Base-by-base conservation (phyloP, 495 filamentous ascomycete species). In the Penicillium pancosmium region DNA sequence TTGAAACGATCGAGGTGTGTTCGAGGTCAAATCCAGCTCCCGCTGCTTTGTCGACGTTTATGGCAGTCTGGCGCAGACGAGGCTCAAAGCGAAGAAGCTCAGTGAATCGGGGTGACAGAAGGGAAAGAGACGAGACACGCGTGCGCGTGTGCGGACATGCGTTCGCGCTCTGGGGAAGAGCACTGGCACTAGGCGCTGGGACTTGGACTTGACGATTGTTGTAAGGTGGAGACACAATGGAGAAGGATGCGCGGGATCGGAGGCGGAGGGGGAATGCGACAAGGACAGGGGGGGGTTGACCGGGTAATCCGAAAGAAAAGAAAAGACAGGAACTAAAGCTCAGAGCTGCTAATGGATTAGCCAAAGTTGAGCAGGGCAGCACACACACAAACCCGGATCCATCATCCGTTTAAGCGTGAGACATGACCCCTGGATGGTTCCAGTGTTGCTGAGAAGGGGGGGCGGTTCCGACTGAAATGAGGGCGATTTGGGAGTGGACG, bases 211-310 rank as follows among this genome's bases (percentile, higher is more conserved):
- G 41, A 23, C 16, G 52, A 53, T 40, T 48, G 46, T 48, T 23
- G 19, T 19, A 48, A 48, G 50, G 54, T 34, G 27, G 49, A 52
- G 38, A 44, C 41, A 16, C 41, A 18, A 44, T 44, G 41, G 41
- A 19, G 63, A 21, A 46, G 61, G 35, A 41, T 51, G 54, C 47
- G 62, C 59, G 52, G 53, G 60, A 59, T 55, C 58, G 65, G 62
- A 63, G 64, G 49, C 64, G 63, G 48, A n/a, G 25, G 56, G 41
- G 46, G 46, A 57, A 63, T 65, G 63, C 61, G 59, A 64, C 61
- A 66, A 54, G 65, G 46, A 27, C n/a, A 23, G 21, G 46, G 23
- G 23, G 65, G 60, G 55, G 60, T 18, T 44, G 41, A 16, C n/a
- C 40, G 40, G n/a, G 15, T 44, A 44, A 49, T 57, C 54, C 61